These are phyloP conservation scores for Sistotremastrum niveocremeum DNA, from an alignment of 768 basidiomycete species.

Conservation along the genomic window DNA sequence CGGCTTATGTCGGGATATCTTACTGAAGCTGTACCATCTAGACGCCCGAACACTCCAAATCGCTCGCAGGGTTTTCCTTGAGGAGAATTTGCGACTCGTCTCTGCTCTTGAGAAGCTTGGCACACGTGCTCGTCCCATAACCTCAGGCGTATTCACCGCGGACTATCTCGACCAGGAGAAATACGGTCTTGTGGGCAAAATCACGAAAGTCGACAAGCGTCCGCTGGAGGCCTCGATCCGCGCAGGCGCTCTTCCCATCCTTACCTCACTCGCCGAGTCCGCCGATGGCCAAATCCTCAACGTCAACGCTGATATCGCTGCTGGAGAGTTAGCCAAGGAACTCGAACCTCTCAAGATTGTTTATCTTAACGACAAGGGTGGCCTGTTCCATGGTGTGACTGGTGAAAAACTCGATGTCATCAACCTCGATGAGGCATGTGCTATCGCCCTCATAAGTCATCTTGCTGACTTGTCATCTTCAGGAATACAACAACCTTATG, in stretches of 20 bases:
- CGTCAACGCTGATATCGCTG: slow-evolving; percentile 97
- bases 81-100: slow-evolving; percentile 94
- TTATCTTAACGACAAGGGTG: slow-evolving; percentile 96
- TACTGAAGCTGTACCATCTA: slow-evolving; percentile 14
- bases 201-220: slow-evolving; percentile 88
- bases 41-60: slow-evolving; percentile 91
- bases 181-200: slow-evolving; percentile 92
- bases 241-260: slow-evolving; percentile 89
- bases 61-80: slow-evolving; percentile 91
- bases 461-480: slow-evolving; percentile 1
- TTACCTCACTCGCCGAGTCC: slow-evolving; percentile 89
- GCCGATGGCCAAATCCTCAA: slow-evolving; percentile 97
- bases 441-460: neutral
- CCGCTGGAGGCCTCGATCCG: slow-evolving; percentile 95
- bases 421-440: slow-evolving; percentile 83
- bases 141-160: slow-evolving; percentile 94
- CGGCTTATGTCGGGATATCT: neutral
- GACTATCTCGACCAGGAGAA: slow-evolving; percentile 92
- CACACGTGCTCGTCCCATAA: slow-evolving; percentile 94
- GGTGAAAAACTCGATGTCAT: slow-evolving; percentile 94
- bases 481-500: slow-evolving; percentile 96
- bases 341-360: slow-evolving; percentile 98
- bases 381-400: slow-evolving; percentile 93
- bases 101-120: slow-evolving; percentile 87
- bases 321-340: slow-evolving; percentile 95